Base-by-base conservation (phyloP, 768 basidiomycete species). In the Boletus subparvulus region DNA sequence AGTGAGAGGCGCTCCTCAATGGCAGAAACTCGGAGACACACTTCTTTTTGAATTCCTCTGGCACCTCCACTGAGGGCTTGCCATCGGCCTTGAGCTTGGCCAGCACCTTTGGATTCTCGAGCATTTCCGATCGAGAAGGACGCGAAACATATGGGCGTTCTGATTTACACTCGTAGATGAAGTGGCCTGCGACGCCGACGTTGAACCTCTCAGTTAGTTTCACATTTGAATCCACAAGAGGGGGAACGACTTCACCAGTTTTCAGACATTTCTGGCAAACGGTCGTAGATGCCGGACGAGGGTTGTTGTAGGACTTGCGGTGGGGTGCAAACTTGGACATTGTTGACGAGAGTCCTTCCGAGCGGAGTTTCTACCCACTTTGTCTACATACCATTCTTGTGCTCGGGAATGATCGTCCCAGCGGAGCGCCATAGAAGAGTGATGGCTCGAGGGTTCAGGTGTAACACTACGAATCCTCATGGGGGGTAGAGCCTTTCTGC, bases 11-110 rank as follows among this genome's bases (percentile, higher is more conserved):
- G 16, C 17, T 21, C 44, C 16, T 14, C 26, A 10, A 49, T 14
- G 24, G 10, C 40, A 32, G 37, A 57, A 39, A 36, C 13, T 7
- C 32, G 35, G 26, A 45, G 1, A 78, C 85, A 36, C 53, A 91
- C 90, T 87, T 86, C 59, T 74, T 80, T 78, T 85, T 92, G 73
- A 97, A 95, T 71, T 97, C 94, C 59, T 94, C 93, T 5, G 94
- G 94, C 12, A 94, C 83, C 59, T 92, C 90, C 0, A 92, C 86
- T 17, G 84, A 84, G 4, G 92, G 91, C 62, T 86, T 85, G 11
- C 87, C 87, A 9, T 86, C 83, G 0, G 78, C 75, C 70, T 83
- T 87, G 39, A 88, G 71, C 70, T 90, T 90, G 4, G 85, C 80
- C 9, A 88, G 74, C 3, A 83, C 47, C 24, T 73, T 77, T 4